These are phyloP conservation scores for Rosa hybrid DNA, from an alignment of 331 rosid genomes.

Conservation along the genomic window DNA sequence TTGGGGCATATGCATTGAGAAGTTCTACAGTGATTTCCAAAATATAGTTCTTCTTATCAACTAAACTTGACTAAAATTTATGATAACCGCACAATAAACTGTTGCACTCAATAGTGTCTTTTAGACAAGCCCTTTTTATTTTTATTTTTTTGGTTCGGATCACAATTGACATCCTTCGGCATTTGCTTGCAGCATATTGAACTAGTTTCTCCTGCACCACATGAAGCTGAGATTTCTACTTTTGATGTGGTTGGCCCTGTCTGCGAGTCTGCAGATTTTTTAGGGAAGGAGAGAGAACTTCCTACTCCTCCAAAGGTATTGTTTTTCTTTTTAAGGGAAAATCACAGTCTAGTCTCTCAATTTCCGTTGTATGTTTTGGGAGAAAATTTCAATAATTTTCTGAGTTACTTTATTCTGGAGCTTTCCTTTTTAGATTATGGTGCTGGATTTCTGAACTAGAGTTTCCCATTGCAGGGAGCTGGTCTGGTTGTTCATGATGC, in stretches of 20 bases:
- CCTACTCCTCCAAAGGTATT: slow-evolving; percentile 81
- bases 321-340: slow-evolving; percentile 5
- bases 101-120: not conserved
- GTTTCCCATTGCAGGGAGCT: slow-evolving; percentile 64
- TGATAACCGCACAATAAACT: not conserved
- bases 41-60: not conserved
- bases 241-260: slow-evolving; percentile 98
- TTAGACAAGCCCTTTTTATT: not conserved
- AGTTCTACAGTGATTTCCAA: not conserved
- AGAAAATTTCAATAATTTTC: not conserved
- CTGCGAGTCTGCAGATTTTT: slow-evolving; percentile 99
- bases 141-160: not conserved
- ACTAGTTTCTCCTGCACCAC: slow-evolving; percentile 76
- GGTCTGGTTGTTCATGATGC: slow-evolving; percentile 98
- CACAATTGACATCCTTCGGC: slow-evolving; percentile 6
- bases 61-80: not conserved
- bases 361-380: not conserved
- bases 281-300: slow-evolving; percentile 85
- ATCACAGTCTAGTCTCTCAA: slow-evolving; percentile 11
- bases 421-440: not conserved
- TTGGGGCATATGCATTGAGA: not conserved
- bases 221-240: slow-evolving; percentile 53
- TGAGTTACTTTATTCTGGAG: not conserved
- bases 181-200: slow-evolving; percentile 78
- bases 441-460: slow-evolving; percentile 27